phyloP scores from a whole-genome alignment of 2,329 filamentous ascomycete genomes.

The Aureobasidium sp. region DNA sequence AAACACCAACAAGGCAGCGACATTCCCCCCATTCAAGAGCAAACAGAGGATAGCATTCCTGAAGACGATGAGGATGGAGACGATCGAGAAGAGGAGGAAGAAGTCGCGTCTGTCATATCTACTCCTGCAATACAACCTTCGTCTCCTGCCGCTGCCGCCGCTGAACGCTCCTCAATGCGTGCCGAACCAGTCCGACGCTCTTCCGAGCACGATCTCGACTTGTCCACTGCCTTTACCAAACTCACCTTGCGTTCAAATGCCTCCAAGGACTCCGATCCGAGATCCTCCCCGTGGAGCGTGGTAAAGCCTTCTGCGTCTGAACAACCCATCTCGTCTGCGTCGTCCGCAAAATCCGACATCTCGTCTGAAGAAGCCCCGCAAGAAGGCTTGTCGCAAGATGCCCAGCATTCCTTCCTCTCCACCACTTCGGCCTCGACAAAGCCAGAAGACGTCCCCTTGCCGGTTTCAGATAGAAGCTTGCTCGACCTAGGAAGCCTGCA shows the following conservation, averaged over 20 bases:
- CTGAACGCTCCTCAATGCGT: conserved; percentile 30
- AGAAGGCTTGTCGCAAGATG: background rate
- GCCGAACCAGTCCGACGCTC: conserved; percentile 5
- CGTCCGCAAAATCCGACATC: background rate
- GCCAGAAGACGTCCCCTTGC: conserved; percentile 16
- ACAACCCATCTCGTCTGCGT: background rate
- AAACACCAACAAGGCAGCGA: conserved; percentile 22
- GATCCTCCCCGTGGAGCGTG: background rate
- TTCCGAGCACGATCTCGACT: conserved; percentile 6
- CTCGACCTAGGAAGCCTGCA: conserved; percentile 23
- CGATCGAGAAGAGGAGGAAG: conserved; percentile 29
- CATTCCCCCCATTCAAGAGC: conserved; percentile 26
- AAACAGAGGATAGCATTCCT: conserved; percentile 30
- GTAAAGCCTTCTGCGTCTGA: background rate
- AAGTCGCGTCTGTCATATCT: conserved; percentile 11
- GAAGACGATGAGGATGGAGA: conserved; percentile 26
- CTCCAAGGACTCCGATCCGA: background rate
- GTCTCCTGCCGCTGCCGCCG: conserved; percentile 48
- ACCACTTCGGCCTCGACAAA: conserved; percentile 12
- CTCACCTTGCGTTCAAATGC: conserved; percentile 18
- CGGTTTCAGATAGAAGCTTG: conserved; percentile 9
- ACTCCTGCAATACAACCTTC: conserved; percentile 34
- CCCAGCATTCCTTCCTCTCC: conserved; percentile 10
- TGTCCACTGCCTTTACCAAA: conserved; percentile 11
- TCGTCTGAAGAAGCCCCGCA: background rate